Evolutionary conservation across 2,329 filamentous ascomycete species (phyloP).

Genomic region (Xylaria sp.): DNA sequence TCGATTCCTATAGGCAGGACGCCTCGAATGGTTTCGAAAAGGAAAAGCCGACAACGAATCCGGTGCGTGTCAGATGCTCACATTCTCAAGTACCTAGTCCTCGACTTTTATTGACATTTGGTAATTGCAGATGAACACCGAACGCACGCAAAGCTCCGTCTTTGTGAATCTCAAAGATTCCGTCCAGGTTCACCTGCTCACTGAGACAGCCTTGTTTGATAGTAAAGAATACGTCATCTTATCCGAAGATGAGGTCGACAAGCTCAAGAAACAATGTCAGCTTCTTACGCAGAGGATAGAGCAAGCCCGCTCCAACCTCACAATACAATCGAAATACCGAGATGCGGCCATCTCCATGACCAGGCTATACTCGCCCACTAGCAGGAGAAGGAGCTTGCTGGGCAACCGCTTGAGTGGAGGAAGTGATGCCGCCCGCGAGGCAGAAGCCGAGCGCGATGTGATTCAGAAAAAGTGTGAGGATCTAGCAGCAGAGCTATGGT

Average conservation of each 20-base stretch:
- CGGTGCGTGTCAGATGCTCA: constrained; percentile 50
- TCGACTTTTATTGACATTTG: constrained; percentile 30
- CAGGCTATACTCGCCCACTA: constrained; percentile 73
- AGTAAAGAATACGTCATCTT: constrained; percentile 85
- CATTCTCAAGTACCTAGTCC: background rate
- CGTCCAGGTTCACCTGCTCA: constrained; percentile 88
- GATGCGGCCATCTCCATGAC: constrained; percentile 90
- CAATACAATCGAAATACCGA: constrained; percentile 90
- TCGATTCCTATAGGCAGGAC: constrained; percentile 65
- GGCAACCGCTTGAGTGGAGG: constrained; percentile 57
- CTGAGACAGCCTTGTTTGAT: constrained; percentile 90
- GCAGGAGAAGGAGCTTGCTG: constrained; percentile 52
- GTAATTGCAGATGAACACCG: constrained; percentile 53
- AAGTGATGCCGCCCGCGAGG: constrained; percentile 59
- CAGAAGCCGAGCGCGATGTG: constrained; percentile 74
- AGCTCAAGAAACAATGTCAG: constrained; percentile 84
- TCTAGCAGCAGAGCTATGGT: constrained; percentile 78
- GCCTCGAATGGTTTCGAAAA: constrained; percentile 59
- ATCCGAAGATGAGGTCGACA: constrained; percentile 89
- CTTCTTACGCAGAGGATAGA: constrained; percentile 78
- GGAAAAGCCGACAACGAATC: constrained; percentile 61
- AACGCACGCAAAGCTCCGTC: constrained; percentile 59
- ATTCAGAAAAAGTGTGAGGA: constrained; percentile 86
- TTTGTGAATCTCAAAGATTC: constrained; percentile 69
- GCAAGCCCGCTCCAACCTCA: constrained; percentile 79